Conservation (phyloP, 768 basidiomycete genomes). For the Clavulina sp. region DNA sequence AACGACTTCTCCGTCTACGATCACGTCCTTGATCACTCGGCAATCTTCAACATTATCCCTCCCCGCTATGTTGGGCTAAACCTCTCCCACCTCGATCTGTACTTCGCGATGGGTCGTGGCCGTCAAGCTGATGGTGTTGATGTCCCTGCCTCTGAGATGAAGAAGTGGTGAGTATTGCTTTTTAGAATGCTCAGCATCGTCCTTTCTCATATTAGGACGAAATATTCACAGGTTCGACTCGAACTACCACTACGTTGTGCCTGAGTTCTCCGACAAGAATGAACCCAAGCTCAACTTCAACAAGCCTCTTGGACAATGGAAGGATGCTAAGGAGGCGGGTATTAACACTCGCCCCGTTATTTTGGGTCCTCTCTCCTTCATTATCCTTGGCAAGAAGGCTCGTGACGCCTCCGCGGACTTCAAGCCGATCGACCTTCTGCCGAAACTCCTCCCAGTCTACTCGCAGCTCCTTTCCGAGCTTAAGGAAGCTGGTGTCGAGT, state of each 20-base stretch:
- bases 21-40: constrained; percentile 94
- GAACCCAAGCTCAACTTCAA: constrained; percentile 93
- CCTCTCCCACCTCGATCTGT: constrained; percentile 80
- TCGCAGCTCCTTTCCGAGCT: constrained; percentile 75
- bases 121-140: constrained; percentile 89
- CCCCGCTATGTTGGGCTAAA: constrained; percentile 79
- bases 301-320: constrained; percentile 87
- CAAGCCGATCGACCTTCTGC: constrained; percentile 78
- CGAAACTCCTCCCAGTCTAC: constrained; percentile 83
- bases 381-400: constrained; percentile 77
- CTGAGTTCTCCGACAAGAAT: constrained; percentile 76
- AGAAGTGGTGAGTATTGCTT: constrained; percentile 68
- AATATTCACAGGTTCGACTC: constrained; percentile 86
- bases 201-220: neutral
- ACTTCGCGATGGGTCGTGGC: constrained; percentile 98
- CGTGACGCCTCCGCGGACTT: constrained; percentile 73
- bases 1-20: constrained; percentile 98
- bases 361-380: constrained; percentile 90
- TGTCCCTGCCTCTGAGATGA: constrained; percentile 96
- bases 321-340: constrained; percentile 84
- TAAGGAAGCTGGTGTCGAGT: constrained; percentile 83
- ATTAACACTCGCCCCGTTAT: constrained; percentile 86
- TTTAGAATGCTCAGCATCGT: neutral
- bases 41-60: constrained; percentile 92
- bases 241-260: constrained; percentile 98